A percentile compares a stretch with the other conserved stretches of the same genome.
Evolutionary conservation across 148 eudicot species (phyloP).

Genomic region (Rhododendron kiyosumense): DNA sequence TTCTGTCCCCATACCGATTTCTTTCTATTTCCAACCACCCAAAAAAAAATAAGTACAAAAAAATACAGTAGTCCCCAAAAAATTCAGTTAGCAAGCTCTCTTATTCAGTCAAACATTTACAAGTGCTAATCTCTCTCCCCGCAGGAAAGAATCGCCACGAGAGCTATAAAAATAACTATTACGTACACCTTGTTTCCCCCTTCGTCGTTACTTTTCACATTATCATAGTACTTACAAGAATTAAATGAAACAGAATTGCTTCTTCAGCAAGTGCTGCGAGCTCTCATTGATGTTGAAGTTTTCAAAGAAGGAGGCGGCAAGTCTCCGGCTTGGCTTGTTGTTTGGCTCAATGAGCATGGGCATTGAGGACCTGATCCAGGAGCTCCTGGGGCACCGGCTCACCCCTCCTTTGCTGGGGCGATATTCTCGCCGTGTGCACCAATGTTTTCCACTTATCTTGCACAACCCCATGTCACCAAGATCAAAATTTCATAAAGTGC

Average conservation of each 20-base stretch:
- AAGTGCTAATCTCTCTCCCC: background rate
- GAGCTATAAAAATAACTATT: background rate
- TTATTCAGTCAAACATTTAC: background rate
- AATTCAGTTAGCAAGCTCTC: background rate
- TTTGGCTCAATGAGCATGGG: conserved; percentile 85
- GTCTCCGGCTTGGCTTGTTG: conserved; percentile 77
- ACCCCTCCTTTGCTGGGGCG: conserved; percentile 96
- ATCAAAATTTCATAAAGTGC: background rate
- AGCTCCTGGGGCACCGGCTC: conserved; percentile 96
- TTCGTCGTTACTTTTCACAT: conserved; percentile 7
- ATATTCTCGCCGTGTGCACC: conserved; percentile 93
- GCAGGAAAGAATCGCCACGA: background rate
- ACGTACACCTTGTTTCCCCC: background rate
- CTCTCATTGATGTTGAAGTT: background rate
- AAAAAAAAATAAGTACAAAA: background rate
- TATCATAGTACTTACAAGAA: background rate
- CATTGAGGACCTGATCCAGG: conserved; percentile 68
- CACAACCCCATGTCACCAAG: background rate
- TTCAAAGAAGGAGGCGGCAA: conserved; percentile 44
- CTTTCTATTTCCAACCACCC: background rate
- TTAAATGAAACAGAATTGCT: background rate
- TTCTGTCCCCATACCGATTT: too few species aligned
- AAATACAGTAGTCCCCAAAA: background rate
- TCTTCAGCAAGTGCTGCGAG: conserved; percentile 2
- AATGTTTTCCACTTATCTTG: conserved; percentile 98